Evolutionary conservation across 345 rosid genomes (phyloP).

Genomic region (Syzygium jambos): DNA sequence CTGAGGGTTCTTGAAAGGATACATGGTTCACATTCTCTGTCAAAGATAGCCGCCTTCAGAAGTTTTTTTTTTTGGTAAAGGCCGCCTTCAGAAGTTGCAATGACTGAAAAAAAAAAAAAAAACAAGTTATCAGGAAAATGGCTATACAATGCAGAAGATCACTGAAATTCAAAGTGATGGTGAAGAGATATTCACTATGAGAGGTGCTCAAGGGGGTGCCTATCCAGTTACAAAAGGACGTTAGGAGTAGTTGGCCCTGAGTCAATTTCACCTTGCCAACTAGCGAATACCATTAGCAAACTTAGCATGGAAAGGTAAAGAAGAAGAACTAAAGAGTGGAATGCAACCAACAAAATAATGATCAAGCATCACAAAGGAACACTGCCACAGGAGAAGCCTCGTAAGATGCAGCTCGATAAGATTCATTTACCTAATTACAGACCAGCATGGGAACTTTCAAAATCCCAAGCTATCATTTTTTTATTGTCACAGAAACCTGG

Average conservation of each 20-base stretch:
- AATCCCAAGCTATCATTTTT: not conserved
- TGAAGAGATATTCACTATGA: not conserved
- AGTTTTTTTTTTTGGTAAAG: too few relatives aligned
- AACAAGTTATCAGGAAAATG: slow-evolving; percentile 1
- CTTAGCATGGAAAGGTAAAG: not conserved
- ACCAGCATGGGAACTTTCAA: not conserved
- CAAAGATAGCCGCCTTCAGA: slow-evolving; percentile 60
- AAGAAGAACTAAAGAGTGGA: not conserved
- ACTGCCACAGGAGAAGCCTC: not conserved
- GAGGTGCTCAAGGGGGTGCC: not conserved
- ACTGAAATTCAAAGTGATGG: not conserved
- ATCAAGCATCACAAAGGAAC: not conserved
- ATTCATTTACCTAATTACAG: not conserved
- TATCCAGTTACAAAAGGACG: not conserved
- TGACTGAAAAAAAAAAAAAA: slow-evolving; percentile 37
- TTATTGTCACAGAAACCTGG: not conserved
- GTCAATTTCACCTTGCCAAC: not conserved
- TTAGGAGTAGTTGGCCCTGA: not conserved
- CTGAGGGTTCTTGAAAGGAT: slow-evolving; percentile 22
- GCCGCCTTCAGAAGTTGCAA: slow-evolving; percentile 71
- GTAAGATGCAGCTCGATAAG: not conserved
- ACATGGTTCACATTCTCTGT: slow-evolving; percentile 78
- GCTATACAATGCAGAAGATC: not conserved
- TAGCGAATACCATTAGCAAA: not conserved
- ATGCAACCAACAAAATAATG: not conserved